Conservation (phyloP, 129 eudicot species). For the Centella asiatica region DNA sequence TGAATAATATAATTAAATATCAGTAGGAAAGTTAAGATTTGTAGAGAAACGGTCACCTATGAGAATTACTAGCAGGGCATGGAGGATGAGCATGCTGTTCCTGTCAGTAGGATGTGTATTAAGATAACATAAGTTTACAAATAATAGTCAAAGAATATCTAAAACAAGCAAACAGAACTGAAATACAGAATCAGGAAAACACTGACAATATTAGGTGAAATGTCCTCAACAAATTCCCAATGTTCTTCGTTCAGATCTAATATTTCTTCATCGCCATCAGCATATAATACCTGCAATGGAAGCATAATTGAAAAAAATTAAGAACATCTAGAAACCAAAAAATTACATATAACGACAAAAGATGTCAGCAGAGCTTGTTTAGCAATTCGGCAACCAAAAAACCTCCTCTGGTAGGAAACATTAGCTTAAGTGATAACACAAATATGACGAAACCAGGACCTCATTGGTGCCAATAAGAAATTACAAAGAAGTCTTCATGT, state of each 20-base stretch:
- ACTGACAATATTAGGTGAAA: constrained; percentile 25
- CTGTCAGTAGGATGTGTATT: constrained; percentile 15
- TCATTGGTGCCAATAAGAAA: not conserved
- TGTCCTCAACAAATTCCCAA: constrained; percentile 34
- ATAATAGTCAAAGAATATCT: not conserved
- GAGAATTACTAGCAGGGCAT: constrained; percentile 17
- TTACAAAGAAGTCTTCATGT: not conserved
- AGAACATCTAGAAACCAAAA: constrained; percentile 1
- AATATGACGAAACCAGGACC: not conserved
- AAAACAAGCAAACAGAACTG: not conserved
- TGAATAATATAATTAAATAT: not conserved
- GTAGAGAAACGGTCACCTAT: constrained; percentile 25
- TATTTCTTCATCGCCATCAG: constrained; percentile 64
- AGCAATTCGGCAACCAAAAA: not conserved
- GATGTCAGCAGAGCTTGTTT: not conserved
- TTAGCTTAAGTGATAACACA: not conserved
- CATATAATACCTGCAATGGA: constrained; percentile 51
- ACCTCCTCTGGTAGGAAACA: not conserved
- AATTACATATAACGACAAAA: not conserved
- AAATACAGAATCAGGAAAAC: constrained; percentile 7
- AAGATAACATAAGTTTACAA: not conserved
- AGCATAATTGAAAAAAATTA: not conserved
- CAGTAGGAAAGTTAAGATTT: not conserved
- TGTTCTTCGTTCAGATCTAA: constrained; percentile 41
- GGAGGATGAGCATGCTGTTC: constrained; percentile 16